Evolutionary conservation across 257 asterid species (phyloP), one percentile per base, ranked within the genome.

Genomic region (Nicotiana attenuata): DNA sequence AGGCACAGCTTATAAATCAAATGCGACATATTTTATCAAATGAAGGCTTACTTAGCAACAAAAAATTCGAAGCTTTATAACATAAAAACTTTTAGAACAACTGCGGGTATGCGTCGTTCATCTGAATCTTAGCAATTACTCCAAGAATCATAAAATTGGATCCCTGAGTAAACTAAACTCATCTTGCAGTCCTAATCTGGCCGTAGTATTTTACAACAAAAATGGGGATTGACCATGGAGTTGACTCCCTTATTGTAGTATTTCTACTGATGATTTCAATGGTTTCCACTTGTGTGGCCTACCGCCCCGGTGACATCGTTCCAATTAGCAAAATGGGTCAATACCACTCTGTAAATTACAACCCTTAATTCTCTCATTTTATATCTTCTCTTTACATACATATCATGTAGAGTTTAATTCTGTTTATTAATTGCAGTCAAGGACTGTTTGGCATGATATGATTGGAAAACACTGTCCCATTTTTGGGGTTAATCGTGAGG

Each of bases 381-480:
- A 71, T 85, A 5, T 35, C 22, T 3, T 56, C 41, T 56, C 45
- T 38, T 24, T 77, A 10, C 59, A 26, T 29, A 77, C 61, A 45
- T 57, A 13, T 60, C 28, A 16, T 80, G 29, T 9, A 28, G 29
- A 1, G 24, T 47, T 65, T 59, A 22, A 60, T 80, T 67, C 73
- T 84, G 5, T 28, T 67, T 79, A 15, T 71, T 61, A 45, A 68
- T 86, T 82, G 86, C 93, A 96, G 98, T 81, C 91, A 45, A 94
- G 99, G 85, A 96, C 97, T 15, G 93, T 91, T 68, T 96, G 97
- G 98, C 97, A 96, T 86, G 98, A 94, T 83, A 92, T 96, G 97
- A 96, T 96, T 81, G 98, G 98, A 81, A 90, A 86, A 82, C 98
- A 96, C 86, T 96, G 98, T 85, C 96, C 99, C 9, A 90, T 89